Conservation (phyloP, 805 yeast species). For the Yamadazyma endophytica region DNA sequence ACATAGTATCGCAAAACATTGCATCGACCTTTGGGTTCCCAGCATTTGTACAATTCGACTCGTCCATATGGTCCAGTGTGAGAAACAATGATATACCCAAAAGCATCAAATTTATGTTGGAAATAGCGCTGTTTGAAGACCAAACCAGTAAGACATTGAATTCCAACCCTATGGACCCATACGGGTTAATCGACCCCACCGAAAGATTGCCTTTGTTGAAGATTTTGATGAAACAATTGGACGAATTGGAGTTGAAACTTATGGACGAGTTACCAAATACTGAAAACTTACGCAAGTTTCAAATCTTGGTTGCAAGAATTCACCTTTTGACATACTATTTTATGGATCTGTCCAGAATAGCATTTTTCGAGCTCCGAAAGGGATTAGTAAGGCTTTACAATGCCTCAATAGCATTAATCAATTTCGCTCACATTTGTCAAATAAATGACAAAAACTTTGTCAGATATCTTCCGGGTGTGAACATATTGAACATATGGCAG, state of each 20-base stretch:
- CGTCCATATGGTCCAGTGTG: slow-evolving; percentile 55
- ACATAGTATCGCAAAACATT: slow-evolving; percentile 82
- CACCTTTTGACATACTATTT: slow-evolving; percentile 81
- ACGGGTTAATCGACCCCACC: slow-evolving; percentile 60
- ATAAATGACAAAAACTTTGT: slow-evolving; percentile 58
- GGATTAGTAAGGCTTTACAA: slow-evolving; percentile 78
- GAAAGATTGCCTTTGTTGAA: slow-evolving; percentile 75
- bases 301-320: slow-evolving; percentile 69
- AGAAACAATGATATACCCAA: slow-evolving; percentile 51
- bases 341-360: slow-evolving; percentile 54
- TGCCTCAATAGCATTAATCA: slow-evolving; percentile 68
- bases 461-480: slow-evolving; percentile 77
- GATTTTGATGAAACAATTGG: slow-evolving; percentile 66
- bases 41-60: slow-evolving; percentile 81
- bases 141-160: slow-evolving; percentile 77
- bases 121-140: slow-evolving; percentile 80
- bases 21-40: slow-evolving; percentile 95
- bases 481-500: slow-evolving; percentile 85
- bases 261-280: slow-evolving; percentile 26
- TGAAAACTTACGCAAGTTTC: slow-evolving; percentile 69
- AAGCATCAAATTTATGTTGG: slow-evolving; percentile 71
- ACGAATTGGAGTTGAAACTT: slow-evolving; percentile 65
- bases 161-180: slow-evolving; percentile 61
- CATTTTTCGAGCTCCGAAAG: slow-evolving; percentile 57
- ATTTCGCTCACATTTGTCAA: slow-evolving; percentile 63